Percentiles rank a stretch among this genome's conserved stretches.
These are phyloP conservation scores for Mycena citricolor DNA, from an alignment of 1,284 basidiomycete genomes.

Conservation along the genomic window DNA sequence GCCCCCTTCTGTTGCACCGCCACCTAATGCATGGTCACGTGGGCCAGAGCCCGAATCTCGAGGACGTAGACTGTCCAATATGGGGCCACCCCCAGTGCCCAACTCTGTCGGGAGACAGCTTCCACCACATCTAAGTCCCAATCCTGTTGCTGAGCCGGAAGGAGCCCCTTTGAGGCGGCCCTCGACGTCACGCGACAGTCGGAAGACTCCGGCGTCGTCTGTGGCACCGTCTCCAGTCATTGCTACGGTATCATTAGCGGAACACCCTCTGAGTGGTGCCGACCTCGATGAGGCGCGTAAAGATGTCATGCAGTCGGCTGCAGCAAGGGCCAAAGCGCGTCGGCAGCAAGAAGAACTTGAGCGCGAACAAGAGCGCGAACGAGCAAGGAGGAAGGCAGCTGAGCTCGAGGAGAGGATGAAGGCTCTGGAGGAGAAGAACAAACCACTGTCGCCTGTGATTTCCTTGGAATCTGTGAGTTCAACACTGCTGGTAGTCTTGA, in stretches of 20 bases:
- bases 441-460: constrained; percentile 5
- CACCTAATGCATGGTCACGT: constrained; percentile 21
- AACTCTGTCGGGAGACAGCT: constrained; percentile 43
- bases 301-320: constrained; percentile 86
- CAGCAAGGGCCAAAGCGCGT: constrained; percentile 79
- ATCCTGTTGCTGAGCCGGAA: constrained; percentile 22
- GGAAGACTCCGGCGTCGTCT: constrained; percentile 31
- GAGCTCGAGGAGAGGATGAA: constrained; percentile 81
- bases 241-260: constrained; percentile 28
- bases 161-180: constrained; percentile 29
- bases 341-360: constrained; percentile 86
- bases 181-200: constrained; percentile 39
- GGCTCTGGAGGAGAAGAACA: constrained; percentile 39
- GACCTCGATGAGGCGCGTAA: constrained; percentile 76
- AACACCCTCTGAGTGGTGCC: constrained; percentile 31
- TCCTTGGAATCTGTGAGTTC: not conserved
- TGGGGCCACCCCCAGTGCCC: constrained; percentile 51
- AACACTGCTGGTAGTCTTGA: not conserved
- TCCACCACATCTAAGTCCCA: constrained; percentile 46
- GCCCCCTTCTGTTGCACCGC: not conserved
- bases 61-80: constrained; percentile 40
- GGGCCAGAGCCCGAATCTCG: constrained; percentile 30
- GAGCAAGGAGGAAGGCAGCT: constrained; percentile 82
- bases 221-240: constrained; percentile 35
- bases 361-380: constrained; percentile 78